Evolutionary conservation across 2,329 filamentous ascomycete species (phyloP), one percentile per base, ranked within the genome.

Genomic region (Setomelanomma holmii): DNA sequence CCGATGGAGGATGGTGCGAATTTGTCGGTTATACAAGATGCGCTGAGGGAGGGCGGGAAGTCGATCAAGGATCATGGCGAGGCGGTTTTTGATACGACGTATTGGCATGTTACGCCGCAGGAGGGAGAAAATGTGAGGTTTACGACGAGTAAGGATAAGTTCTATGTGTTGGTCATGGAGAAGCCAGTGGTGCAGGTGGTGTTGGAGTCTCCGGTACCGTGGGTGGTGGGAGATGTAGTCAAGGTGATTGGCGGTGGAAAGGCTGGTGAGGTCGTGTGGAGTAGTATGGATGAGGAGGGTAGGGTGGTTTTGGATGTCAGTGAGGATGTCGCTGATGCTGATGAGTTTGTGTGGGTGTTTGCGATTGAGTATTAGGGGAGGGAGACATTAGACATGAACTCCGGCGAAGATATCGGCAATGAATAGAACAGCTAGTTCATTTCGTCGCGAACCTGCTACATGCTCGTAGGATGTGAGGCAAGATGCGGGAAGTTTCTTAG

Each of bases 1-100:
- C 84, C 84, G 0, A 75, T 64, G 11, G 80, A 80, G 2, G 78
- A 86, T 56, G 83, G 84, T 1, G 79, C 75, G 1, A 81, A 86
- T 35, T 73, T 82, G 30, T n/a, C 40, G 20, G 19, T 24, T 16
- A 22, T 30, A 24, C 33, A 4, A 73, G 79, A 7, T 68, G 76
- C 79, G 53, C 68, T 86, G n/a, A 73, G 77, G 0, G 75, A 76
- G 30, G 83, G 82, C 0, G 84, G 84, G 0, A 56, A 44, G 1
- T 86, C 83, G 83, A 83, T 86, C 20, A 17, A 34, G 8, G 12
- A 3, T 4, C 36, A 48, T 19, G 27, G 27, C 16, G 45, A 48
- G 38, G 27, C 21, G n/a, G 40, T 48, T 16, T 48, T 40, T 16
- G 23, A 38, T 8, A 48, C 45, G 8, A 24, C 19, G 14, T 48